A percentile compares a stretch with the other conserved stretches of the same genome.
Evolutionary conservation across 2,329 filamentous ascomycete genomes (phyloP).

Genomic region (Colletotrichum spaethianum): DNA sequence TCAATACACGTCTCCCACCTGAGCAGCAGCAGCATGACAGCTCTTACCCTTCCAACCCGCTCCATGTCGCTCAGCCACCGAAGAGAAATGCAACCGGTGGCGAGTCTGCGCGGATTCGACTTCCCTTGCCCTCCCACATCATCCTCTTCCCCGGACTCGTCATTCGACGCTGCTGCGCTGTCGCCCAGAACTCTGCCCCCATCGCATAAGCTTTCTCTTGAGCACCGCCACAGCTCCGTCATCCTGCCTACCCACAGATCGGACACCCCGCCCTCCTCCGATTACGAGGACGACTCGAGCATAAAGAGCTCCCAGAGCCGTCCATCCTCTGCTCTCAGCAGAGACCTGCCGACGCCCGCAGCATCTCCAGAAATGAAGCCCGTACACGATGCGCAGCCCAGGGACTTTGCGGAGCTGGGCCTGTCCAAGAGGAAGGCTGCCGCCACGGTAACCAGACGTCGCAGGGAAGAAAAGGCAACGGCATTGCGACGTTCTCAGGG

Average conservation of each 20-base stretch:
- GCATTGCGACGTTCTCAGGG: slow-evolving; percentile 48
- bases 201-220: slow-evolving; percentile 21
- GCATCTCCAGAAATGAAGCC: slow-evolving; percentile 53
- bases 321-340: slow-evolving; percentile 37
- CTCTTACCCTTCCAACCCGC: slow-evolving; percentile 24
- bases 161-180: slow-evolving; percentile 25
- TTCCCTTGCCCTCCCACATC: slow-evolving; percentile 54
- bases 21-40: slow-evolving; percentile 36
- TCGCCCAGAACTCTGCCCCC: slow-evolving; percentile 25
- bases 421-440: slow-evolving; percentile 34
- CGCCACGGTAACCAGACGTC: slow-evolving; percentile 30
- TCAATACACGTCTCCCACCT: slow-evolving; percentile 40
- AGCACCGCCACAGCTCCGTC: slow-evolving; percentile 41
- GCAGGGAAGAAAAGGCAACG: slow-evolving; percentile 39
- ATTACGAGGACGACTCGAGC: slow-evolving; percentile 49
- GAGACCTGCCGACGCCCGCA: slow-evolving; percentile 50
- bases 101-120: slow-evolving; percentile 53
- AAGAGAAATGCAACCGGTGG: slow-evolving; percentile 36
- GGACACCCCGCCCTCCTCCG: slow-evolving; percentile 53
- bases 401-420: slow-evolving; percentile 39
- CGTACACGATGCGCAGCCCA: slow-evolving; percentile 45
- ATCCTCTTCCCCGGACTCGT: slow-evolving; percentile 43
- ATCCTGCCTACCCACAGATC: slow-evolving; percentile 43
- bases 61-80: slow-evolving; percentile 34
- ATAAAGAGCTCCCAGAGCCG: slow-evolving; percentile 31